phyloP scores from a whole-genome alignment of 495 filamentous ascomycete species.

The Neurospora terricola region DNA sequence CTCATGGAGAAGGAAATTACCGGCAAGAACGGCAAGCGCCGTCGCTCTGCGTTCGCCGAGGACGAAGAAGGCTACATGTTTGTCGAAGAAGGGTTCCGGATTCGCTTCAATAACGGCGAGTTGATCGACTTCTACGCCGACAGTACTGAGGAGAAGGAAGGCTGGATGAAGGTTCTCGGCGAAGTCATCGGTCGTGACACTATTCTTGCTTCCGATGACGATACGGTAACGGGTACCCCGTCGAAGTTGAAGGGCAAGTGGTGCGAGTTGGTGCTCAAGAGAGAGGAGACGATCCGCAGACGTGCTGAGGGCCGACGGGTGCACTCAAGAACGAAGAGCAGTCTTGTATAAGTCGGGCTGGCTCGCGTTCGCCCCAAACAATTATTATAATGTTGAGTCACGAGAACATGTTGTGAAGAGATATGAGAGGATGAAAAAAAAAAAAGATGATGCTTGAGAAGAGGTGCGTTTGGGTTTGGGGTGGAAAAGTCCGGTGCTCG shows the following conservation, averaged over 20 bases:
- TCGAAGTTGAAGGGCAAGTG: slow-evolving; percentile 48
- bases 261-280: slow-evolving; percentile 76
- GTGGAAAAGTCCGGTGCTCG: not conserved
- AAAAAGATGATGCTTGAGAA: not conserved
- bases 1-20: slow-evolving; percentile 71
- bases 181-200: slow-evolving; percentile 65
- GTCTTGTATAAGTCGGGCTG: slow-evolving; percentile 27
- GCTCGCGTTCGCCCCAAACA: not conserved
- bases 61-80: slow-evolving; percentile 99
- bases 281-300: slow-evolving; percentile 33
- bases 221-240: slow-evolving; percentile 34
- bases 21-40: slow-evolving; percentile 63
- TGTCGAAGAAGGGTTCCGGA: slow-evolving; percentile 96
- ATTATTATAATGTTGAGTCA: not conserved
- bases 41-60: slow-evolving; percentile 91
- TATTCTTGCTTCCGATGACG: slow-evolving; percentile 24
- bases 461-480: not conserved
- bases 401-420: not conserved
- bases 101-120: slow-evolving; percentile 95
- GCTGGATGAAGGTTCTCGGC: slow-evolving; percentile 85
- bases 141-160: slow-evolving; percentile 71
- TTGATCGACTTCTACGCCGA: slow-evolving; percentile 98
- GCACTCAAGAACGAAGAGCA: slow-evolving; percentile 46
- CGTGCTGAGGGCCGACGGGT: slow-evolving; percentile 28
- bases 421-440: not conserved